phyloP scores from a whole-genome alignment of 2,329 filamentous ascomycete species.

The Ophiostoma ips region DNA sequence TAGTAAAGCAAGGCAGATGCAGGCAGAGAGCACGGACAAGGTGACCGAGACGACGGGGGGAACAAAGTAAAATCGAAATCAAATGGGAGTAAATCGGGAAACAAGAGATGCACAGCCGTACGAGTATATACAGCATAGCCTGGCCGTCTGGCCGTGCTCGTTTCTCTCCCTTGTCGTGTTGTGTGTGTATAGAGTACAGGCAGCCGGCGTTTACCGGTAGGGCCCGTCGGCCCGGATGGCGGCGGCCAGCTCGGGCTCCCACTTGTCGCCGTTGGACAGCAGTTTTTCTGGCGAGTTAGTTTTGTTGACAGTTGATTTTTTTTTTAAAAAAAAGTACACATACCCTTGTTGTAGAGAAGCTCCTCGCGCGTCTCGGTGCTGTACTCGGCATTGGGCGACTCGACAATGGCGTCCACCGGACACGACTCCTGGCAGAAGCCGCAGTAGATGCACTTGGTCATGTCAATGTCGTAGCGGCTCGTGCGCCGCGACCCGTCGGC shows the following conservation, averaged over 20 bases:
- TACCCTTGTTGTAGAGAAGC: conserved; percentile 86
- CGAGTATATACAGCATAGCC: conserved; percentile 4
- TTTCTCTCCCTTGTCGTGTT: background rate
- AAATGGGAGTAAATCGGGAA: no score
- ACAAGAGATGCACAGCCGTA: no score
- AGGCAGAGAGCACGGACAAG: no score
- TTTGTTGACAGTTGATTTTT: no score
- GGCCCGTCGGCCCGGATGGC: conserved; percentile 85
- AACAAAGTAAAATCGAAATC: no score
- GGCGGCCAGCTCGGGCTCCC: conserved; percentile 94
- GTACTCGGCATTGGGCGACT: conserved; percentile 50
- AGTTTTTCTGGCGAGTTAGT: conserved; percentile 52
- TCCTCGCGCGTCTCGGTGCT: conserved; percentile 67
- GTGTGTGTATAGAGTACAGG: no score
- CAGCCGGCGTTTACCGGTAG: conserved; percentile 49
- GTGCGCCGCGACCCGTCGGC: conserved; percentile 90
- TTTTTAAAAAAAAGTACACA: conserved; percentile 11
- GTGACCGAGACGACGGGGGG: no score
- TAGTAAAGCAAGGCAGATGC: no score
- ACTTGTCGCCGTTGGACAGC: conserved; percentile 80
- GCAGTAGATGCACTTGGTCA: conserved; percentile 99
- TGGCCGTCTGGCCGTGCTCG: background rate
- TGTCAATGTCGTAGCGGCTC: conserved; percentile 97
- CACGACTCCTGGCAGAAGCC: conserved; percentile 98
- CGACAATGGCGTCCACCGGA: conserved; percentile 81